phyloP scores from a whole-genome alignment of 306 rosid species.

The Pachyrhizus erosus region DNA sequence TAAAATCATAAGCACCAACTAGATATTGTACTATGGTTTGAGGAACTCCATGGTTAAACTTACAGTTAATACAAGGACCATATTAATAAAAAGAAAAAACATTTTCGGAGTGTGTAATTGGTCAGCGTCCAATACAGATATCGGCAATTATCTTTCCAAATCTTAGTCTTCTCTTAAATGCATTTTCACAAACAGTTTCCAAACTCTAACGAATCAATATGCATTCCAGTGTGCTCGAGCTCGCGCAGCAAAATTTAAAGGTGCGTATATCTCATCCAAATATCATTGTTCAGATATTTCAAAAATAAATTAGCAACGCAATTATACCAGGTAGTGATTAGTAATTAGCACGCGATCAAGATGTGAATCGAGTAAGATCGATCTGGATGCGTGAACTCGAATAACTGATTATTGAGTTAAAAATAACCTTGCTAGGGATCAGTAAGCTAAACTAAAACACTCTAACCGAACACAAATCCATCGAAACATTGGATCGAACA shows the following conservation, averaged over 20 bases:
- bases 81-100: background rate
- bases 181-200: slow-evolving; percentile 2
- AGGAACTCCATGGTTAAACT: slow-evolving; percentile 21
- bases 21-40: background rate
- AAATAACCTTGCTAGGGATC: background rate
- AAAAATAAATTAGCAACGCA: background rate
- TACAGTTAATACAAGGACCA: background rate
- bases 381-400: slow-evolving; percentile 39
- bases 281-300: background rate
- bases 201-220: background rate
- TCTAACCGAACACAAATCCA: background rate
- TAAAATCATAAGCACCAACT: slow-evolving; percentile 20
- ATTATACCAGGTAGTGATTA: background rate
- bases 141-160: background rate
- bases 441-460: slow-evolving; percentile 15
- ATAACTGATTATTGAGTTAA: slow-evolving; percentile 25
- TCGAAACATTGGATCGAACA: slow-evolving; percentile 38
- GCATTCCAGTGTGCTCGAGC: slow-evolving; percentile 5
- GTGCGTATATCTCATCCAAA: background rate
- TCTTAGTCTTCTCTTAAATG: slow-evolving; percentile 24
- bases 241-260: slow-evolving; percentile 27
- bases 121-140: slow-evolving; percentile 19
- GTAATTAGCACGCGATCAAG: background rate
- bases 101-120: background rate
- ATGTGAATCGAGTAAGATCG: slow-evolving; percentile 34